Conservation (phyloP, 768 basidiomycete genomes). For the Porpolomopsis calyptriformis region DNA sequence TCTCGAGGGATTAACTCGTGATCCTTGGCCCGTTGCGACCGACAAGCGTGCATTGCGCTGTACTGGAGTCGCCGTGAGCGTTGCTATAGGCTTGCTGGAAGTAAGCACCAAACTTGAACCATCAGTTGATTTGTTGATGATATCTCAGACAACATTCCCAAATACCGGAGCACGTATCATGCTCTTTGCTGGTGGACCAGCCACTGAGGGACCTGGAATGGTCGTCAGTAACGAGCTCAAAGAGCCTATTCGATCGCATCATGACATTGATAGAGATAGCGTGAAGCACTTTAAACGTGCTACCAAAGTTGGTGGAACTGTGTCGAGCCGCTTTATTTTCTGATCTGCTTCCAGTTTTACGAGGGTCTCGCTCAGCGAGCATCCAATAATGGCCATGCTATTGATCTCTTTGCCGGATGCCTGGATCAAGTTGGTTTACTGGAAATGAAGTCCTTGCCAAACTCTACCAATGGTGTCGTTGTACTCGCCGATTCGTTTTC, state of each 20-base stretch:
- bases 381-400: slow-evolving; percentile 87
- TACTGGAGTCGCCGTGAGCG: slow-evolving; percentile 89
- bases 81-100: slow-evolving; percentile 88
- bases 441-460: slow-evolving; percentile 94
- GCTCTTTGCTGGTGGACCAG: slow-evolving; percentile 91
- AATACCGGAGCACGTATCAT: slow-evolving; percentile 95
- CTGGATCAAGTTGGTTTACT: slow-evolving; percentile 94
- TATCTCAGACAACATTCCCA: slow-evolving; percentile 64
- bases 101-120: slow-evolving; percentile 27
- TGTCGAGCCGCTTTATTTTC: slow-evolving; percentile 5
- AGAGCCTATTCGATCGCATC: slow-evolving; percentile 96
- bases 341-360: slow-evolving; percentile 60
- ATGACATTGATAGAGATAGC: slow-evolving; percentile 94
- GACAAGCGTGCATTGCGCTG: slow-evolving; percentile 90
- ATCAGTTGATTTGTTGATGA: neutral
- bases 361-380: slow-evolving; percentile 88
- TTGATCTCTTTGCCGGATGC: slow-evolving; percentile 95
- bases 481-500: slow-evolving; percentile 95
- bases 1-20: slow-evolving; percentile 74
- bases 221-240: slow-evolving; percentile 92
- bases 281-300: slow-evolving; percentile 97
- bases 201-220: slow-evolving; percentile 94
- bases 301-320: slow-evolving; percentile 55
- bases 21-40: slow-evolving; percentile 96
- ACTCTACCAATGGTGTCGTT: slow-evolving; percentile 93